Conservation (phyloP, 2,329 filamentous ascomycete species). For the Cordyceps cicadae region DNA sequence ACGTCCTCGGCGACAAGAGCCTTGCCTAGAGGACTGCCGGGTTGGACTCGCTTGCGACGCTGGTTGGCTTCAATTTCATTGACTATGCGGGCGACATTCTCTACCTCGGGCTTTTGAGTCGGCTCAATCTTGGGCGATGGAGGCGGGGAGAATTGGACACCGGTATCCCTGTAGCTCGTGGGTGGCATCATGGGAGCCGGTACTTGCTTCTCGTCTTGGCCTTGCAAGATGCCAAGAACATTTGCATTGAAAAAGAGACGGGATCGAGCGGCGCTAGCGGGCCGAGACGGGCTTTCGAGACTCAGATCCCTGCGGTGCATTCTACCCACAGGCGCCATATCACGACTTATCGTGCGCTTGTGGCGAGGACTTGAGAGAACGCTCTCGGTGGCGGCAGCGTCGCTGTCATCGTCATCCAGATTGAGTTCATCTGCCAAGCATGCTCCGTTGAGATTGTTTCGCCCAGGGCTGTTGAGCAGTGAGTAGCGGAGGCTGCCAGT, state of each 20-base stretch:
- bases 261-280: constrained; percentile 46
- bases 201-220: constrained; percentile 40
- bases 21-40: constrained; percentile 27
- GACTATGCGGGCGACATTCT: constrained; percentile 29
- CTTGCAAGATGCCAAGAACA: constrained; percentile 48
- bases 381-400: constrained; percentile 62
- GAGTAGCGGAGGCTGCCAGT: constrained; percentile 68
- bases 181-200: constrained; percentile 20
- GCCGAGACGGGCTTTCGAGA: constrained; percentile 47
- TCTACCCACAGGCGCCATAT: constrained; percentile 38
- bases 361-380: constrained; percentile 45
- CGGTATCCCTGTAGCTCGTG: constrained; percentile 57
- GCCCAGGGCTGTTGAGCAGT: constrained; percentile 49
- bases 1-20: constrained; percentile 42
- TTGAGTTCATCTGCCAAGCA: constrained; percentile 88
- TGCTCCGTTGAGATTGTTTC: constrained; percentile 53
- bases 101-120: constrained; percentile 32
- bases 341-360: constrained; percentile 47
- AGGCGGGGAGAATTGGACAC: constrained; percentile 76
- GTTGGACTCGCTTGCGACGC: constrained; percentile 58
- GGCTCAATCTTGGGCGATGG: constrained; percentile 54
- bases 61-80: constrained; percentile 65
- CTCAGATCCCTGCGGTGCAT: constrained; percentile 50
- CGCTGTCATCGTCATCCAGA: constrained; percentile 75
- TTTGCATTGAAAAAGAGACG: constrained; percentile 45